These are phyloP conservation scores for Hordeum marinum DNA, from an alignment of 176 grass and related monocot genomes.

Conservation along the genomic window DNA sequence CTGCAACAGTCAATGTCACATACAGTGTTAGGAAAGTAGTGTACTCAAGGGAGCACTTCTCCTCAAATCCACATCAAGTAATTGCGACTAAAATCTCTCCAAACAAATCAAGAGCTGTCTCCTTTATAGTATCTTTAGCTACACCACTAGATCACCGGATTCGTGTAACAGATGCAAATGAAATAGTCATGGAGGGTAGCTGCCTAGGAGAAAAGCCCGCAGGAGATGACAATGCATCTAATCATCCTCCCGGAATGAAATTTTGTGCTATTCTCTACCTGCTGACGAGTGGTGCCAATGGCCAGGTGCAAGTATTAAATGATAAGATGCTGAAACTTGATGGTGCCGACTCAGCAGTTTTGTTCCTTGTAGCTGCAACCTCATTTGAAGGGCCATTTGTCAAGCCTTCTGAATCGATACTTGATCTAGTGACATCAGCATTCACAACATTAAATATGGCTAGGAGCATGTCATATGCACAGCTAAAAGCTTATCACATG, in stretches of 20 bases:
- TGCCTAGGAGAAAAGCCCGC: slow-evolving; percentile 54
- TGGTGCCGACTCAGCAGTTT: slow-evolving; percentile 71
- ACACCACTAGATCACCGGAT: slow-evolving; percentile 48
- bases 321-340: slow-evolving; percentile 65
- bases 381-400: slow-evolving; percentile 73
- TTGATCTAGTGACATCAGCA: slow-evolving; percentile 42
- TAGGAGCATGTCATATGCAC: slow-evolving; percentile 63
- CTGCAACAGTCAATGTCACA: slow-evolving; percentile 53
- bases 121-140: slow-evolving; percentile 52
- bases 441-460: slow-evolving; percentile 37
- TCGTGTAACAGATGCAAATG: slow-evolving; percentile 45
- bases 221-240: slow-evolving; percentile 18
- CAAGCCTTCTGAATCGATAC: slow-evolving; percentile 64
- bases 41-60: slow-evolving; percentile 77
- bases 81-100: slow-evolving; percentile 61
- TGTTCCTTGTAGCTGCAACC: slow-evolving; percentile 70
- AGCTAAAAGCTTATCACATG: slow-evolving; percentile 63
- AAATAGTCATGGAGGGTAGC: slow-evolving; percentile 74
- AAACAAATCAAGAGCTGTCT: slow-evolving; percentile 53
- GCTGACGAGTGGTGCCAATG: slow-evolving; percentile 34
- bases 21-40: slow-evolving; percentile 60
- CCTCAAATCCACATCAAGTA: slow-evolving; percentile 72
- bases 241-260: slow-evolving; percentile 54
- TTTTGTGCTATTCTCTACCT: slow-evolving; percentile 67
- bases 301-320: slow-evolving; percentile 40